A percentile compares a stretch with the other conserved stretches of the same genome.
phyloP scores from a whole-genome alignment of 768 basidiomycete genomes.

The Strobilomyces confusus region DNA sequence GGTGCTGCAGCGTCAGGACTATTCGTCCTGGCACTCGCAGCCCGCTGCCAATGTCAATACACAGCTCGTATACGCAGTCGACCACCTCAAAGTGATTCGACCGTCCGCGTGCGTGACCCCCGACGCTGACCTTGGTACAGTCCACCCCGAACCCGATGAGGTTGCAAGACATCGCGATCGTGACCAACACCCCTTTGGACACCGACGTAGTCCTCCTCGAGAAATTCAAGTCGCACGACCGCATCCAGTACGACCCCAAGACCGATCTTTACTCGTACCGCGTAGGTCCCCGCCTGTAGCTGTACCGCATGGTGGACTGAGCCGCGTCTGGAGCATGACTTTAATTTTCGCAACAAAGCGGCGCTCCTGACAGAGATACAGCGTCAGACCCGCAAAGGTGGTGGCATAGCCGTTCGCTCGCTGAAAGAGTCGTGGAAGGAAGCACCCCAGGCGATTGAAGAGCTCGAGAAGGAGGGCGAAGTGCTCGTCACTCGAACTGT shows the following conservation, averaged over 20 bases:
- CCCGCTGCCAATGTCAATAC: slow-evolving; percentile 86
- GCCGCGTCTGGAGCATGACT: slow-evolving; percentile 62
- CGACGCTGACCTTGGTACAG: slow-evolving; percentile 32
- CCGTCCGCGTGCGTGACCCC: slow-evolving; percentile 5
- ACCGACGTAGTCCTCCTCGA: slow-evolving; percentile 68
- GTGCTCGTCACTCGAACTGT: slow-evolving; percentile 82
- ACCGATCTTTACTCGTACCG: slow-evolving; percentile 86
- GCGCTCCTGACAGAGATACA: slow-evolving; percentile 84
- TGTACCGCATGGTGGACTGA: slow-evolving; percentile 2
- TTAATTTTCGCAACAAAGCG: slow-evolving; percentile 78
- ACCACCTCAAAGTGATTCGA: slow-evolving; percentile 65
- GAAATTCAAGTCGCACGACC: slow-evolving; percentile 79
- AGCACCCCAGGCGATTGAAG: slow-evolving; percentile 77
- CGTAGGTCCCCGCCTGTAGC: slow-evolving; percentile 38
- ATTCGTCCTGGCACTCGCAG: slow-evolving; percentile 80
- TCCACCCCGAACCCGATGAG: slow-evolving; percentile 77
- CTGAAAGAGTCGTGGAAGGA: slow-evolving; percentile 93
- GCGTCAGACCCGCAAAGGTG: slow-evolving; percentile 76
- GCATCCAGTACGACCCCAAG: slow-evolving; percentile 74
- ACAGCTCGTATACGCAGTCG: slow-evolving; percentile 80
- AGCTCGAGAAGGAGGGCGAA: slow-evolving; percentile 85
- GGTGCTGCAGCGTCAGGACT: slow-evolving; percentile 60
- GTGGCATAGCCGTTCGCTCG: slow-evolving; percentile 77
- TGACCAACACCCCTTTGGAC: slow-evolving; percentile 74
- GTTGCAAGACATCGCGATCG: slow-evolving; percentile 80